phyloP scores from a whole-genome alignment of 352 stramenopile genomes.

The Phytopythium montanum region DNA sequence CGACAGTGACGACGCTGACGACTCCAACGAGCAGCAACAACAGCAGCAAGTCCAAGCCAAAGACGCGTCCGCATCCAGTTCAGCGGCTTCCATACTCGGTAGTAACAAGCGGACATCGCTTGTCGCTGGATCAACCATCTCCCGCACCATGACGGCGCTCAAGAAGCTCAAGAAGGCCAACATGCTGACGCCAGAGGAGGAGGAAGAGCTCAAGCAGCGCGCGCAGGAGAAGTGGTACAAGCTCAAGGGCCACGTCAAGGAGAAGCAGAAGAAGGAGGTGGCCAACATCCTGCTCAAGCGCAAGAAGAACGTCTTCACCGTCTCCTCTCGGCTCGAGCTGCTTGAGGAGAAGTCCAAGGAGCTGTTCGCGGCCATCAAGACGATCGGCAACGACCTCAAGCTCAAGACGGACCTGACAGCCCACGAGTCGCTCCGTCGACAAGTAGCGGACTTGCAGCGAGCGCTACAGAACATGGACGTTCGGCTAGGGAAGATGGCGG shows the following conservation, averaged over 20 bases:
- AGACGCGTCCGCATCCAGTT: too few relatives aligned
- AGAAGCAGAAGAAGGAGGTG: conserved; percentile 76
- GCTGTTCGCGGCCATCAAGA: conserved; percentile 60
- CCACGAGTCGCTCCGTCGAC: conserved; percentile 44
- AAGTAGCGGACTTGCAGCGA: conserved; percentile 48
- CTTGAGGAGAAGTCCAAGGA: conserved; percentile 71
- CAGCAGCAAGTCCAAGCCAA: conserved; percentile 1
- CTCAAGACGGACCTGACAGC: conserved; percentile 39
- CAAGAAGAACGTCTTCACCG: conserved; percentile 80
- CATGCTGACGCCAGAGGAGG: conserved; percentile 55
- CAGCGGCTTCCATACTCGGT: too few relatives aligned
- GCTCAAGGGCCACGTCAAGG: conserved; percentile 65
- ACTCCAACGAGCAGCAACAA: background rate
- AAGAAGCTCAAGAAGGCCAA: conserved; percentile 66
- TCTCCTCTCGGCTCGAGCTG: conserved; percentile 67
- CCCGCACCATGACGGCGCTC: conserved; percentile 51
- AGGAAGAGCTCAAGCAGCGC: conserved; percentile 55
- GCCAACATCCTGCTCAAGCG: conserved; percentile 72
- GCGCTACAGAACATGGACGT: conserved; percentile 46
- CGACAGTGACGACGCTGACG: conserved; percentile 11
- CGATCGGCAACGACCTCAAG: conserved; percentile 51
- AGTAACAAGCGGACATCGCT: background rate
- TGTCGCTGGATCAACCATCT: conserved; percentile 32
- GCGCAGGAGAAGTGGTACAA: conserved; percentile 70
- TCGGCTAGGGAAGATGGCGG: conserved; percentile 27